Evolutionary conservation across 306 rosid genomes (phyloP).

Genomic region (Datisca glomerata): DNA sequence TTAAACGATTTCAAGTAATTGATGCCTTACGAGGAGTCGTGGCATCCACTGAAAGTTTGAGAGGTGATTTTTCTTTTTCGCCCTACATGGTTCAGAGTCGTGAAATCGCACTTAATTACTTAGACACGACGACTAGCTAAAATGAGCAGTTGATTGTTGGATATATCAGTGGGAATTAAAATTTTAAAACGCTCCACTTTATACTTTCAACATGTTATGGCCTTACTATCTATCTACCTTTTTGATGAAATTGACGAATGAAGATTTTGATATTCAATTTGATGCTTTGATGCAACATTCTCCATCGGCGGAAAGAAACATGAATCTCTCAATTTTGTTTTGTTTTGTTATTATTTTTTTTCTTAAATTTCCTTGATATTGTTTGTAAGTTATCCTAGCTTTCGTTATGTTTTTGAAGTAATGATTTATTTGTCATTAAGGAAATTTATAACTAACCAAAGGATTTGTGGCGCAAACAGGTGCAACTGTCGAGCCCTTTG

Average conservation of each 20-base stretch:
- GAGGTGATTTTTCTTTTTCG: slow-evolving; percentile 14
- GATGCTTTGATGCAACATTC: background rate
- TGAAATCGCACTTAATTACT: background rate
- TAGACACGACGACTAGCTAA: background rate
- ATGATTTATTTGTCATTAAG: slow-evolving; percentile 2
- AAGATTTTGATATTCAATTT: background rate
- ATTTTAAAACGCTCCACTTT: no score
- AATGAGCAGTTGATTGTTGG: background rate
- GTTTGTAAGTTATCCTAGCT: no score
- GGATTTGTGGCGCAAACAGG: slow-evolving; percentile 40
- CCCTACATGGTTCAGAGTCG: slow-evolving; percentile 1
- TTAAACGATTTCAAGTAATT: slow-evolving; percentile 32
- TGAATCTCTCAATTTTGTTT: no score
- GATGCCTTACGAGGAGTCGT: slow-evolving; percentile 29
- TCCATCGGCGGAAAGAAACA: no score
- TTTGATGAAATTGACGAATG: background rate
- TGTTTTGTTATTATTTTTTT: no score
- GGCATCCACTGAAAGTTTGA: slow-evolving; percentile 36
- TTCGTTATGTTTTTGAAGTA: slow-evolving; percentile 5
- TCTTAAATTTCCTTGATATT: slow-evolving; percentile 1
- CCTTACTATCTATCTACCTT: no score
- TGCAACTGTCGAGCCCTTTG: slow-evolving; percentile 89
- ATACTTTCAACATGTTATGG: no score
- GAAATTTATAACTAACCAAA: slow-evolving; percentile 12
- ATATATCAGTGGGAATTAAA: background rate